A percentile compares a stretch with the other conserved stretches of the same genome.
phyloP scores from a whole-genome alignment of 441 rosid genomes.

The Pelargonium cotyledonis region DNA sequence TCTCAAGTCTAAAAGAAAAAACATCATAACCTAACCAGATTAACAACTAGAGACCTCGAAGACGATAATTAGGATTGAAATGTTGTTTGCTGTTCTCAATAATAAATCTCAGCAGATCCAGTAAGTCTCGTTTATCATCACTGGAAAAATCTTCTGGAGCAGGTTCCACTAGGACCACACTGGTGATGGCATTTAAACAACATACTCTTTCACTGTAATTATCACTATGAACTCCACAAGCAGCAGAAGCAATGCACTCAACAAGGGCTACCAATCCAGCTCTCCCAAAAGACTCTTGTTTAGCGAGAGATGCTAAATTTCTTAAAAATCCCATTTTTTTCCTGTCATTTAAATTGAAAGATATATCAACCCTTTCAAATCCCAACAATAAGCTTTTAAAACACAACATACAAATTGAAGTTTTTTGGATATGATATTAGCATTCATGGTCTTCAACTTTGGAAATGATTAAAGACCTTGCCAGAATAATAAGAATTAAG shows the following conservation, averaged over 20 bases:
- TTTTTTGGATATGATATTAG: neutral
- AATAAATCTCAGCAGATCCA: slow-evolving; percentile 72
- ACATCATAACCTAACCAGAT: slow-evolving; percentile 25
- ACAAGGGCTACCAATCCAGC: slow-evolving; percentile 87
- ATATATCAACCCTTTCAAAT: slow-evolving; percentile 15
- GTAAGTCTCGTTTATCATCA: slow-evolving; percentile 39
- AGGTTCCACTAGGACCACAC: slow-evolving; percentile 28
- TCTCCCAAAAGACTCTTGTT: slow-evolving; percentile 72
- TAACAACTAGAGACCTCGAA: slow-evolving; percentile 56
- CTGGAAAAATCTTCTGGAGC: slow-evolving; percentile 23
- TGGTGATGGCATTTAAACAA: slow-evolving; percentile 24
- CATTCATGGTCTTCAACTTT: neutral
- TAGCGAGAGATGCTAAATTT: slow-evolving; percentile 64
- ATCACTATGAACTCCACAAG: slow-evolving; percentile 35
- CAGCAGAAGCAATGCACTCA: slow-evolving; percentile 71
- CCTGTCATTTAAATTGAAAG: slow-evolving; percentile 37
- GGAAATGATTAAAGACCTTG: neutral
- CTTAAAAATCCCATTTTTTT: slow-evolving; percentile 46
- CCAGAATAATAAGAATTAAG: neutral
- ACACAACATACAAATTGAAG: slow-evolving; percentile 8
- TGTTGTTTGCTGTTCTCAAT: slow-evolving; percentile 91
- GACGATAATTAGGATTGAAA: slow-evolving; percentile 88
- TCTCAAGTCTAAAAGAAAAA: slow-evolving; percentile 11
- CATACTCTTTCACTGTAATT: slow-evolving; percentile 25
- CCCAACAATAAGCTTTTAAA: neutral